Evolutionary conservation across 108 stramenopile genomes (phyloP), one percentile per base, ranked within the genome.

Genomic region (Fragilaria crotonensis): DNA sequence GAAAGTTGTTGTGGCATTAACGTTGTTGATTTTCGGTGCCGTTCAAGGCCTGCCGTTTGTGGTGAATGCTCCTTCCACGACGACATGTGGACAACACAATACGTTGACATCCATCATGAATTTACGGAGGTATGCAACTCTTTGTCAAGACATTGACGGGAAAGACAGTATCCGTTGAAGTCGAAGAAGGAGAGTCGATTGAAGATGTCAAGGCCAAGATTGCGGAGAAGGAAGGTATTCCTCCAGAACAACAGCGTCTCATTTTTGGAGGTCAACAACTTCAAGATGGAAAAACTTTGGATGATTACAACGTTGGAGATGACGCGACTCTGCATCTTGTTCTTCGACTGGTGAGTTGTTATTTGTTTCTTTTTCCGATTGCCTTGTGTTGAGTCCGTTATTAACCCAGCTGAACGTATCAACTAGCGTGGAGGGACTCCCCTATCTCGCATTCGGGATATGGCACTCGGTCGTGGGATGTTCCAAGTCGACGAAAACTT

Each of bases 251-350:
- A 67, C 96, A 97, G 61, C 74, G 95, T 41, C 74, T 95, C 19
- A 97, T 97, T 54, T 97, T 96, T 68, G 96, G 96, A 45, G 96
- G 96, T n/a, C 94, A 97, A 72, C 96, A 97, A 75, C 78, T 97
- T 30, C 89, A 95, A 62, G 96, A 93, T 67, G 79, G 79, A 30
- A 97, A 97, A 78, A 91, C 93, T 20, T 71, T 97, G 32, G 90
- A 90, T 66, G 96, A 95, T 71, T 97, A 95, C 71, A 76, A 95
- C 62, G 88, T 97, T 30, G 95, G 94, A 19, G 96, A 96, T 62
- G 95, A 96, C 75, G 77, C 92, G 17, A 97, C 94, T 7, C 72
- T 97, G 25, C 96, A 97, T 68, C 77, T 97, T 48, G 95, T 97
- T 41, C 69, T 96, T 44, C 77, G 96, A 31, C 73, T 97, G 36